phyloP scores from a whole-genome alignment of 257 asterid species.

The Leonotis leonurus region DNA sequence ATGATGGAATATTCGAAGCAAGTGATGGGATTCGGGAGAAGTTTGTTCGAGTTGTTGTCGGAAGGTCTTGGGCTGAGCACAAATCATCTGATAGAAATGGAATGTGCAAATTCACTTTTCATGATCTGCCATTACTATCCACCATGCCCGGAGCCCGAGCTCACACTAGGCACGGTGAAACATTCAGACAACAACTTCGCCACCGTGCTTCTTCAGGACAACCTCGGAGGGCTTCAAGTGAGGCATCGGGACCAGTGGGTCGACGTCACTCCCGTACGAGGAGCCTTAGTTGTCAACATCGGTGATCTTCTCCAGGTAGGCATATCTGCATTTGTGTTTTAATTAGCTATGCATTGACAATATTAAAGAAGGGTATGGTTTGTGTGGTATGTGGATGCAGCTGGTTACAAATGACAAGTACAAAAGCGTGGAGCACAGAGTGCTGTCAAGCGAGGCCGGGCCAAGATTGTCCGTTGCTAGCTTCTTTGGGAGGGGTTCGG shows the following conservation, averaged over 20 bases:
- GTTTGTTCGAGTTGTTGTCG: slow-evolving; percentile 19
- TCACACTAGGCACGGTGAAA: slow-evolving; percentile 21
- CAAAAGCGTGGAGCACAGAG: slow-evolving; percentile 41
- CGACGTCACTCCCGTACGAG: slow-evolving; percentile 32
- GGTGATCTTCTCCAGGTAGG: slow-evolving; percentile 38
- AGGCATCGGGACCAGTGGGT: slow-evolving; percentile 20
- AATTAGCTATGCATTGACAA: neutral
- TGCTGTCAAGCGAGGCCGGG: slow-evolving; percentile 26
- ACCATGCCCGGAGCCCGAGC: slow-evolving; percentile 42
- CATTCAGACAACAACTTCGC: slow-evolving; percentile 39
- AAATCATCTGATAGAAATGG: slow-evolving; percentile 20
- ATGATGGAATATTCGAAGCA: slow-evolving; percentile 18
- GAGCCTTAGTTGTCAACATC: slow-evolving; percentile 22
- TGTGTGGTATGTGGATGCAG: slow-evolving; percentile 14
- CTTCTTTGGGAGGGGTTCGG: slow-evolving; percentile 23
- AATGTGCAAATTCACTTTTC: slow-evolving; percentile 20
- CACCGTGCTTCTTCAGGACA: slow-evolving; percentile 38
- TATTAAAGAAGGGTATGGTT: neutral
- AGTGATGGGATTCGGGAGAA: slow-evolving; percentile 11
- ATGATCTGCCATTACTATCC: slow-evolving; percentile 32
- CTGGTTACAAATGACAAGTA: slow-evolving; percentile 36
- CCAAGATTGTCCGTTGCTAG: slow-evolving; percentile 50
- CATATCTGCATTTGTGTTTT: neutral
- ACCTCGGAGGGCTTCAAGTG: slow-evolving; percentile 26
- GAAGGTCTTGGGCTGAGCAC: slow-evolving; percentile 23